Evolutionary conservation across 148 eudicot species (phyloP), one percentile per base, ranked within the genome.

Genomic region (Linanthus parryae): DNA sequence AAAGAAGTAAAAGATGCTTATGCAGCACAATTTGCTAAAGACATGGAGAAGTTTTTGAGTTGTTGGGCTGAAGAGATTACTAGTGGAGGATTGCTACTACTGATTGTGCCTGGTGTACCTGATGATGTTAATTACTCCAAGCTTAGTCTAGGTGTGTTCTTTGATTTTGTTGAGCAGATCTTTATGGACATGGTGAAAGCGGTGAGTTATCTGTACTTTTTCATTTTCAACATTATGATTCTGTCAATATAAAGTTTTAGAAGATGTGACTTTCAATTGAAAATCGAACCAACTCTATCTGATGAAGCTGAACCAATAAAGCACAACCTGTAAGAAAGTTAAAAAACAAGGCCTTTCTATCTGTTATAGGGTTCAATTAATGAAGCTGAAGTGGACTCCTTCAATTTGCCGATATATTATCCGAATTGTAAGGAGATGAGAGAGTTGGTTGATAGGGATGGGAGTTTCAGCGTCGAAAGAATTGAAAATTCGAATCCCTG

Each of bases 51-150:
- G 10, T 58, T 58, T 26, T 24, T 58, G 21, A 34, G 33, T 31
- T 53, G 53, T 0, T 30, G 62, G 18, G 62, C 53, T 16, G n/a
- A 45, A 26, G 62, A 58, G 31, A 28, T 58, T 16, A 54, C 35
- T 16, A 27, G 23, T 14, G 53, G 42, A 3, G 62, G 62, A 14
- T 6, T 45, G 8, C 31, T 58, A 54, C 5, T 25, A 17, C 35
- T 58, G 45, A n/a, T 45, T 21, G 7, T 45, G 11, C 62, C 53
- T 0, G 11, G 48, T 16, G 48, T 44, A 3, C 21, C 18, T 1
- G 21, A 19, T 19, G 25, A 18, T 2, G 21, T 44, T 14, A 0
- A 1, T 26, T 19, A 19, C 25, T 44, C 48, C 12, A 24, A 44
- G 20, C 19, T 26, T 44, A 44, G 1, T 3, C 1, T 44, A 5